Base-by-base conservation (phyloP, 2,329 filamentous ascomycete genomes). In the Aaosphaeria pasadenensis region DNA sequence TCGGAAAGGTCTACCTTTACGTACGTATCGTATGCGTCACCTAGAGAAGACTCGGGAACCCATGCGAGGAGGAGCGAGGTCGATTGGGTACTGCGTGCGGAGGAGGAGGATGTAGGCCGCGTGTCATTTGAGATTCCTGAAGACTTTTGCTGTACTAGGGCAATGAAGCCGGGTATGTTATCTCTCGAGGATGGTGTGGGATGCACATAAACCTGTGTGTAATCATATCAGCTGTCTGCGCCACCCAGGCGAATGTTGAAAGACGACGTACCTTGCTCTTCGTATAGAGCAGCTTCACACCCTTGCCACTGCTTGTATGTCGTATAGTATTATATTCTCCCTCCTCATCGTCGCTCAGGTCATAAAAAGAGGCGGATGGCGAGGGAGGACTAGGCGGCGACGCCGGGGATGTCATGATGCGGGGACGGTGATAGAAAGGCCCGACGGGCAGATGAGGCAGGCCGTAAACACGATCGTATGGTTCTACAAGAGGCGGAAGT, bases 291-390 rank as follows among this genome's bases (percentile, higher is more conserved):
- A 99, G 77, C 74, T 97, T 99, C 41, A 99, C 94, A 1, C 92
- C 94, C 56, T 83, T 83, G 0, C 88, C 87, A 2, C 84, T 84
- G 57, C 82, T 83, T 4, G 84, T 82, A 64, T 95, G 89, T 4
- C 89, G 87, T 63, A 99, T 90, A 13, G 91, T 97, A 69, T 95
- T 89, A 75, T 99, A 99, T 40, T 89, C 94, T 58, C 87, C 88
- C 72, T 97, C 94, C 55, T 96, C 91, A 64, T 96, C 91, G 75
- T 99, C 95, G 71, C 89, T 96, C 79, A 97, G 79, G 64, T 92
- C 92, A 77, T 96, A 96, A 77, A 92, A 94, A 62, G 90, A 95
- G 45, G 86, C 89, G 3, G 88, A 82, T 2, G 91, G 91, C 33
- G 91, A 96, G 11, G 83, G 78, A 40, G 77, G 74, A 48, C 60